phyloP scores from a whole-genome alignment of 2,329 filamentous ascomycete genomes.

The Apiospora hydei region DNA sequence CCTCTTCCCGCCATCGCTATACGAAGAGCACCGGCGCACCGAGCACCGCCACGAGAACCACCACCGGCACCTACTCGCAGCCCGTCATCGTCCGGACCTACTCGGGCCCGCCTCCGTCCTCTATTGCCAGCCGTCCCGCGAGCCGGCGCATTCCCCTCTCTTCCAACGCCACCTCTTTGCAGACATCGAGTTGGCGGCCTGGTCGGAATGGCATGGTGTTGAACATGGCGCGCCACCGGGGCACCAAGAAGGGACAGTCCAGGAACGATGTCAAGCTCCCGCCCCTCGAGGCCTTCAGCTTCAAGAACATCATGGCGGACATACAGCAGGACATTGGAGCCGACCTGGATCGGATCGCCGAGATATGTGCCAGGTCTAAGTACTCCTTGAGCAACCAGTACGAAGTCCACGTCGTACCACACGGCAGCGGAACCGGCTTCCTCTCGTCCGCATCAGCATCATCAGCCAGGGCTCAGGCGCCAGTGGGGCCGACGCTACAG shows the following conservation, averaged over 20 bases:
- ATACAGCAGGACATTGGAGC: conserved; percentile 61
- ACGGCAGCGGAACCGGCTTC: conserved; percentile 63
- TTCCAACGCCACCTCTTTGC: conserved; percentile 35
- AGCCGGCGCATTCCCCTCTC: conserved; percentile 42
- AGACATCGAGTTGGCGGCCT: conserved; percentile 37
- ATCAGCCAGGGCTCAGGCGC: conserved; percentile 38
- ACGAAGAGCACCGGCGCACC: conserved; percentile 63
- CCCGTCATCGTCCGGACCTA: conserved; percentile 73
- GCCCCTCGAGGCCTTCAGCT: conserved; percentile 68
- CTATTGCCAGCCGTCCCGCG: conserved; percentile 38
- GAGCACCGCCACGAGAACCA: conserved; percentile 48
- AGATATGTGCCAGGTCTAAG: conserved; percentile 70
- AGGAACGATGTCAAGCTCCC: conserved; percentile 56
- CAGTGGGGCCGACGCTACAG: conserved; percentile 62
- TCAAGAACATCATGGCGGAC: conserved; percentile 69
- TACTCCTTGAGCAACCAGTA: conserved; percentile 73
- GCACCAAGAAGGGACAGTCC: conserved; percentile 46
- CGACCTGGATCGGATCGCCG: conserved; percentile 70
- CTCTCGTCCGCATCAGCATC: conserved; percentile 39
- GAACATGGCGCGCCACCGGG: conserved; percentile 53
- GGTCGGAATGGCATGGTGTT: conserved; percentile 48
- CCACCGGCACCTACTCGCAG: conserved; percentile 62
- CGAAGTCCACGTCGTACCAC: conserved; percentile 69
- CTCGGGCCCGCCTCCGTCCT: conserved; percentile 54
- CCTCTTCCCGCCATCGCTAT: conserved; percentile 61